Evolutionary conservation across 768 basidiomycete genomes (phyloP), one percentile per base, ranked within the genome.

Genomic region (Boletus vinaceobasis): DNA sequence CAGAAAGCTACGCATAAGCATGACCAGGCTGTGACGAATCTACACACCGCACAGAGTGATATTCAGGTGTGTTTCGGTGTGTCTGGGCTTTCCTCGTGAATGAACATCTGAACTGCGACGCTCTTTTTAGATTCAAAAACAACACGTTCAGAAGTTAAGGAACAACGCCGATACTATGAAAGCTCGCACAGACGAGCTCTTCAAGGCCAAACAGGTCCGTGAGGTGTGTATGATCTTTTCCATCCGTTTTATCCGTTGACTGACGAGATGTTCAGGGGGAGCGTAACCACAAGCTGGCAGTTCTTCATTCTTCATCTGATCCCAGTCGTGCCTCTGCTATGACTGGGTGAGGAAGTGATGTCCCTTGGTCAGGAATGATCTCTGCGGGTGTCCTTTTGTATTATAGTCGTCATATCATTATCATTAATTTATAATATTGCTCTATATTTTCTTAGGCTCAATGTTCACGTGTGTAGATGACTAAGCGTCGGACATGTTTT

Each of bases 1-100:
- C 78, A 80, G 65, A 75, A 81, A 48, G 80, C 83, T 8, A 74
- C 76, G 15, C 77, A 82, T 56, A 66, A 73, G 19, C 83, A 84
- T 56, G 78, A 86, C 23, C 61, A 73, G 17, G 79, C 82, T 2
- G 51, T 79, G 19, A 67, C 78, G 15, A 63, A 75, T 45, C 64
- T 77, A 23, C 71, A 72, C 50, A 73, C 65, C 42, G 78, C 79
- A 0, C 73, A 77, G 59, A 73, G 76, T 36, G 73, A 77, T 29
- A 67, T 77, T 19, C 70, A 79, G 70, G 83, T 77, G 57, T 37
- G 71, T 55, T 8, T 26, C 7, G 14, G 32, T 15, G 4, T 1
- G 11, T 49, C n/a, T n/a, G n/a, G n/a, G n/a, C n/a, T 43, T 26
- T 19, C 17, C 23, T 5, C 13, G 15, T 26, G 17, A 15, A 48